Evolutionary conservation across 805 yeast genomes (phyloP).

Genomic region (Suhomyces prunicola): DNA sequence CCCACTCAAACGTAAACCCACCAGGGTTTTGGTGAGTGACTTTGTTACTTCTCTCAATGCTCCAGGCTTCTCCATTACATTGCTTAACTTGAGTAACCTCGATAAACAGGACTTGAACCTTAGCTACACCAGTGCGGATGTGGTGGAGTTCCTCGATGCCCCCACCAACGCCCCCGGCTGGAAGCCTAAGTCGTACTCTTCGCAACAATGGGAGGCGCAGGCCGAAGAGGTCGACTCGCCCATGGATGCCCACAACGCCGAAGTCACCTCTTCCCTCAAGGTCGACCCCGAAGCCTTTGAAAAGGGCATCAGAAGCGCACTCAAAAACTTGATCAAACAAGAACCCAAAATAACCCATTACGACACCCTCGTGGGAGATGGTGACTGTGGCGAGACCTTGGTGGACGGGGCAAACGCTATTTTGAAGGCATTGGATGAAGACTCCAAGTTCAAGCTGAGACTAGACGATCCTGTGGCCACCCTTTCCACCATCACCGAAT

Average conservation of each 20-base stretch:
- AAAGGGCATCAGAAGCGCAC: slow-evolving; percentile 45
- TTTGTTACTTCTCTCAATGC: slow-evolving; percentile 89
- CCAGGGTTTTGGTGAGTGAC: slow-evolving; percentile 68
- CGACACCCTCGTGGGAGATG: slow-evolving; percentile 92
- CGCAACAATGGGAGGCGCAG: slow-evolving; percentile 29
- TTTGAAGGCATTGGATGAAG: slow-evolving; percentile 45
- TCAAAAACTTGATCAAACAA: slow-evolving; percentile 25
- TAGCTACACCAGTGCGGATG: slow-evolving; percentile 22
- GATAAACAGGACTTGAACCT: slow-evolving; percentile 19
- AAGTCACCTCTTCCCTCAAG: slow-evolving; percentile 24
- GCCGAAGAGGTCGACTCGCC: slow-evolving; percentile 31
- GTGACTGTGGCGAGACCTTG: slow-evolving; percentile 94
- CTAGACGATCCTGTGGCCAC: slow-evolving; percentile 54
- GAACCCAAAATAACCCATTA: slow-evolving; percentile 83
- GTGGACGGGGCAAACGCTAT: slow-evolving; percentile 79
- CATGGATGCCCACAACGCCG: slow-evolving; percentile 16
- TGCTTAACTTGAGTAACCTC: slow-evolving; percentile 64
- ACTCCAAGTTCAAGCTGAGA: slow-evolving; percentile 22
- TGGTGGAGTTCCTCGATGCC: slow-evolving; percentile 58
- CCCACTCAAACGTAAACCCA: slow-evolving; percentile 57
- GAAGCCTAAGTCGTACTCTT: slow-evolving; percentile 45
- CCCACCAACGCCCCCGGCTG: slow-evolving; percentile 84
- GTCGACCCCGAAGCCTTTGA: slow-evolving; percentile 46
- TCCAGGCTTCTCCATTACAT: slow-evolving; percentile 85
- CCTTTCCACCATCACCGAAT: slow-evolving; percentile 69